These are phyloP conservation scores for Wickerhamiella kurtzmanii DNA, from an alignment of 805 yeast genomes.

Conservation along the genomic window DNA sequence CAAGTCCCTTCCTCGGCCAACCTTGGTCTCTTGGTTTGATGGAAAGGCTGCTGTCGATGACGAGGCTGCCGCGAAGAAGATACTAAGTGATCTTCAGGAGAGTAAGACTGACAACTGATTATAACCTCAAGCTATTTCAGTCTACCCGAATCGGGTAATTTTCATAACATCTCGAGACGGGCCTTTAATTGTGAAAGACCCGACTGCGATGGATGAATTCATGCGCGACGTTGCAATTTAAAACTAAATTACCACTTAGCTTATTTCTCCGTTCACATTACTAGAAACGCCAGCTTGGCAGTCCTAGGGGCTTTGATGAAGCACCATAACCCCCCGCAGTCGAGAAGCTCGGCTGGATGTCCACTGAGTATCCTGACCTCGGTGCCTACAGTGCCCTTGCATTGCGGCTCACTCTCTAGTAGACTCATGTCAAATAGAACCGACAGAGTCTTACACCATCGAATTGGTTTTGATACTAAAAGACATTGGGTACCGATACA, in stretches of 20 bases:
- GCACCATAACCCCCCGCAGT: neutral
- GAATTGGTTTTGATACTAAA: slow-evolving; percentile 9
- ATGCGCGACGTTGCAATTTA: no score
- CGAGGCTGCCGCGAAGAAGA: slow-evolving; percentile 30
- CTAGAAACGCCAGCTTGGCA: no score
- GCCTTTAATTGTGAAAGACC: no score
- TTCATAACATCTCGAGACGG: no score
- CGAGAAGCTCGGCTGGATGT: neutral
- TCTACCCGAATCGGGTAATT: neutral
- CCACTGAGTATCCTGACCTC: neutral
- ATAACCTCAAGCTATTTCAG: neutral
- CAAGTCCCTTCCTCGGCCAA: slow-evolving; percentile 29
- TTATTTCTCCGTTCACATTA: no score
- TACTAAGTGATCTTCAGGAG: slow-evolving; percentile 24
- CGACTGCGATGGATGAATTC: neutral
- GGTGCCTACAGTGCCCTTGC: neutral
- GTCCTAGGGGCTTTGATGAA: neutral
- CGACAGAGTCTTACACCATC: slow-evolving; percentile 13
- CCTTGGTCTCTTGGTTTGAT: slow-evolving; percentile 52
- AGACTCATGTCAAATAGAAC: neutral
- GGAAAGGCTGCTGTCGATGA: slow-evolving; percentile 39
- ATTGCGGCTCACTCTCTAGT: neutral
- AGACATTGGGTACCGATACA: slow-evolving; percentile 13
- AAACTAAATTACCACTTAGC: neutral
- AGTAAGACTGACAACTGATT: neutral